phyloP scores from a whole-genome alignment of 805 yeast species.

The Kazachstania taianensis region DNA sequence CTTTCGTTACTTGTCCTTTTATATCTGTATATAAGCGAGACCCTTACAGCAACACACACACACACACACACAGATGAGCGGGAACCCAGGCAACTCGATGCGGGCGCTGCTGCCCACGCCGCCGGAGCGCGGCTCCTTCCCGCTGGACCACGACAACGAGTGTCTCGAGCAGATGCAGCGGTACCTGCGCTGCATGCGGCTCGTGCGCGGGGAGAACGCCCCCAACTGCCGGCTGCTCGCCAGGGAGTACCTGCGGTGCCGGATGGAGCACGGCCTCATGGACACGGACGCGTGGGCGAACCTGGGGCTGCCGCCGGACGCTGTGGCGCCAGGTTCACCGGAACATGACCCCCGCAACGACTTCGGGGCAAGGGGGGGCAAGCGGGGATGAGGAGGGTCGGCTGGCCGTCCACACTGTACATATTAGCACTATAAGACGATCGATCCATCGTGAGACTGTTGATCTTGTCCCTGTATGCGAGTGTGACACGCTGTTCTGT shows the following conservation, averaged over 20 bases:
- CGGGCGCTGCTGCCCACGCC: slow-evolving; percentile 68
- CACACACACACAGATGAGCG: slow-evolving; percentile 20
- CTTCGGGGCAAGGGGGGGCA: too few relatives aligned
- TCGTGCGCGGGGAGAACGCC: slow-evolving; percentile 74
- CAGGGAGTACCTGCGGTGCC: slow-evolving; percentile 67
- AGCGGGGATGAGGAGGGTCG: too few relatives aligned
- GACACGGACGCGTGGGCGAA: slow-evolving; percentile 48
- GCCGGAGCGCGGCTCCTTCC: slow-evolving; percentile 94
- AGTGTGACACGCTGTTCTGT: too few relatives aligned
- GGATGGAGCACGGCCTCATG: slow-evolving; percentile 76
- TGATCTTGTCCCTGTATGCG: too few relatives aligned
- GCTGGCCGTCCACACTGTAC: too few relatives aligned
- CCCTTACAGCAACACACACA: slow-evolving; percentile 1
- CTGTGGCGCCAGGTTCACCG: background rate
- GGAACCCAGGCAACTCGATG: slow-evolving; percentile 38
- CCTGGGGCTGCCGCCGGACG: slow-evolving; percentile 50
- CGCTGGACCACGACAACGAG: slow-evolving; percentile 81
- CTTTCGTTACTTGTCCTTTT: background rate
- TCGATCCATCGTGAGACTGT: too few relatives aligned
- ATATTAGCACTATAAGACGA: too few relatives aligned
- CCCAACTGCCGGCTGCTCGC: slow-evolving; percentile 85
- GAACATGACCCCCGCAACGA: background rate
- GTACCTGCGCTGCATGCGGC: slow-evolving; percentile 69
- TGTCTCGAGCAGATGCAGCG: slow-evolving; percentile 66
- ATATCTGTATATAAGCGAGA: background rate